A percentile compares a stretch with the other conserved stretches of the same genome.
phyloP scores from a whole-genome alignment of 2,329 filamentous ascomycete genomes.

The Penicillium polonicum region DNA sequence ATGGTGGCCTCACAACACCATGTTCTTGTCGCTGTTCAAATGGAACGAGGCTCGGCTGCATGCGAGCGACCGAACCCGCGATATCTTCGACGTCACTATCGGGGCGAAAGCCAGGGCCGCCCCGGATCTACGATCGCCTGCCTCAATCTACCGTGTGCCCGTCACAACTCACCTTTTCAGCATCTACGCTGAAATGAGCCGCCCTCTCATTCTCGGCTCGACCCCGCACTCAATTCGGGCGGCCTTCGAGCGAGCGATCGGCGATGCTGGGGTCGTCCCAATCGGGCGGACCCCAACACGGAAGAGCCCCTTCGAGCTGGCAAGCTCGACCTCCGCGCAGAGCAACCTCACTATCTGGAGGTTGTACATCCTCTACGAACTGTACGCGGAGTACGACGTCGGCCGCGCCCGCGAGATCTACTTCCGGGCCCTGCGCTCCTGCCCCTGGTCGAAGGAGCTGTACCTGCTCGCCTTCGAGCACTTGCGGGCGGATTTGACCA shows the following conservation, averaged over 20 bases:
- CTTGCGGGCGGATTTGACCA: slow-evolving; percentile 28
- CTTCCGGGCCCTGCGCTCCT: slow-evolving; percentile 54
- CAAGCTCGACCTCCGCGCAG: slow-evolving; percentile 24
- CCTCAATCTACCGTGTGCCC: slow-evolving; percentile 19
- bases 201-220: slow-evolving; percentile 43
- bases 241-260: slow-evolving; percentile 55
- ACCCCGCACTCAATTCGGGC: slow-evolving; percentile 56
- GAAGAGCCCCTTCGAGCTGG: neutral
- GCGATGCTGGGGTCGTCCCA: slow-evolving; percentile 18
- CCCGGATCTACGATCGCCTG: neutral
- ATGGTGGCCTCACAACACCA: slow-evolving; percentile 71
- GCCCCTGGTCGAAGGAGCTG: slow-evolving; percentile 65
- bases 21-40: slow-evolving; percentile 71
- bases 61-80: slow-evolving; percentile 74
- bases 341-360: slow-evolving; percentile 51
- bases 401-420: slow-evolving; percentile 52
- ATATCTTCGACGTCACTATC: slow-evolving; percentile 48
- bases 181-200: slow-evolving; percentile 55
- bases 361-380: slow-evolving; percentile 53
- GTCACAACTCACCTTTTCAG: slow-evolving; percentile 56
- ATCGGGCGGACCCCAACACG: neutral
- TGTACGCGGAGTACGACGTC: slow-evolving; percentile 38
- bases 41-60: slow-evolving; percentile 71
- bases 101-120: neutral
- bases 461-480: slow-evolving; percentile 57